These are phyloP conservation scores for Cytospora paraplurivora DNA, from an alignment of 2,329 filamentous ascomycete species.

Conservation along the genomic window DNA sequence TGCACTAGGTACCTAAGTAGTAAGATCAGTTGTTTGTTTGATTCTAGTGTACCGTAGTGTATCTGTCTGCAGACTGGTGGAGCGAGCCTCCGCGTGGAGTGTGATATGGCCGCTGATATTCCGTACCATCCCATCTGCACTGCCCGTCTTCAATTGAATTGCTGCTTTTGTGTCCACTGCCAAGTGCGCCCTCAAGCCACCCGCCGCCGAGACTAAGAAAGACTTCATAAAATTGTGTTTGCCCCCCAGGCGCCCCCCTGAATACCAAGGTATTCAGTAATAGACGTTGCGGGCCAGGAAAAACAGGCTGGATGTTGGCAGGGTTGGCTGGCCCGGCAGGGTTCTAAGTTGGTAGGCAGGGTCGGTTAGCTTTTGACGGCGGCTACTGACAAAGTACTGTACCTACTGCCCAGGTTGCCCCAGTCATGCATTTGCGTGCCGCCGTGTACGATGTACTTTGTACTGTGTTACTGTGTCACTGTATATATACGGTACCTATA, in stretches of 20 bases:
- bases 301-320: background rate
- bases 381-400: background rate
- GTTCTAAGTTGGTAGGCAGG: background rate
- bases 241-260: background rate
- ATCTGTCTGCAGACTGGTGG: background rate
- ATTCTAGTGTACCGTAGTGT: too few species aligned
- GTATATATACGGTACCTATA: background rate
- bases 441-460: too few species aligned
- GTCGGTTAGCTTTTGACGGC: background rate
- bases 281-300: background rate
- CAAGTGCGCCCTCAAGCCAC: background rate
- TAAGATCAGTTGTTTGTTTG: too few species aligned
- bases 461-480: background rate
- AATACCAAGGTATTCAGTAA: too few species aligned
- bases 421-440: too few species aligned
- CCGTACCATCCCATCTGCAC: too few species aligned
- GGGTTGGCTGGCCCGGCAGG: background rate
- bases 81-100: conserved; percentile 1
- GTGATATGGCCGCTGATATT: too few species aligned
- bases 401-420: background rate
- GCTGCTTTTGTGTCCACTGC: background rate
- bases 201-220: too few species aligned
- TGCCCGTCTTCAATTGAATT: background rate
- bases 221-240: background rate
- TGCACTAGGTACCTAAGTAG: too few species aligned